Percentiles rank a stretch among this genome's conserved stretches.
These are phyloP conservation scores for Oemleria cerasiformis DNA, from an alignment of 306 rosid genomes.

Conservation along the genomic window DNA sequence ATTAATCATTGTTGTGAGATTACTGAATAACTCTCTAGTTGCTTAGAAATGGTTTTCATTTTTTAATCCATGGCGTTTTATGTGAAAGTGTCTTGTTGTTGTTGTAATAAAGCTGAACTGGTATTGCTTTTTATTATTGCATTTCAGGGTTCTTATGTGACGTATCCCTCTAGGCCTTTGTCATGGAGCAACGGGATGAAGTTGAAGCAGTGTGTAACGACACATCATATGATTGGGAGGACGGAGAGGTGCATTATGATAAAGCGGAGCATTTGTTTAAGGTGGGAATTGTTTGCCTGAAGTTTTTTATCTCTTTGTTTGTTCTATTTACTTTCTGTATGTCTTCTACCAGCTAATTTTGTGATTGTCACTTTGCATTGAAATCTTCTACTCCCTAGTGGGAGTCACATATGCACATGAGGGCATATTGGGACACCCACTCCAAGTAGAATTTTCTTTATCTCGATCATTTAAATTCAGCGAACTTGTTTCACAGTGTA, in stretches of 20 bases:
- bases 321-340: background rate
- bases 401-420: background rate
- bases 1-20: background rate
- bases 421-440: background rate
- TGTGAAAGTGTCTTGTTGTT: background rate
- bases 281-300: constrained; percentile 41
- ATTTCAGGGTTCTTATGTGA: constrained; percentile 58
- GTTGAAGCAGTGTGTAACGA: constrained; percentile 50
- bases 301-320: background rate
- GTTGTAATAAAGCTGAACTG: background rate
- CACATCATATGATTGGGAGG: constrained; percentile 47
- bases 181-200: constrained; percentile 54
- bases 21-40: background rate
- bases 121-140: constrained; percentile 15
- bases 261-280: constrained; percentile 45
- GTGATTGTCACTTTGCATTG: constrained; percentile 1
- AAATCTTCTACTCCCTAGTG: constrained; percentile 12
- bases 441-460: background rate
- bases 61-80: background rate
- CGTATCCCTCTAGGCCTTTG: constrained; percentile 38
- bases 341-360: background rate
- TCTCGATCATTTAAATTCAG: constrained; percentile 35
- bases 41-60: background rate
- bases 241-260: constrained; percentile 37
- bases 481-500: constrained; percentile 74